These are phyloP conservation scores for Puccinia horiana DNA, from an alignment of 1,284 basidiomycete species.

Conservation along the genomic window DNA sequence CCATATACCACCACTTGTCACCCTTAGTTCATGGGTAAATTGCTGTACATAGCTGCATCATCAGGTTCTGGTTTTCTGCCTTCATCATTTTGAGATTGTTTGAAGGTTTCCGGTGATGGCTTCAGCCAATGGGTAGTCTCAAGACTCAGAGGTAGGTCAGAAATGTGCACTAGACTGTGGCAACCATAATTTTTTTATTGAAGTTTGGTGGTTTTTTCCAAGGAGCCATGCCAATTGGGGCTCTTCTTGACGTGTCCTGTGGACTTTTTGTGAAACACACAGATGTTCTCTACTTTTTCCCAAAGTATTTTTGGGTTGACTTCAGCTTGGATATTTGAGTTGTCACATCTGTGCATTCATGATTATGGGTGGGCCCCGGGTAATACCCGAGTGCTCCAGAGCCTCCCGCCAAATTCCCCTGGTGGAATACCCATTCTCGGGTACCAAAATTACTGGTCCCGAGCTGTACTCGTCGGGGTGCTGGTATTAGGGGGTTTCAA, in stretches of 20 bases:
- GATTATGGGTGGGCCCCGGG: no score
- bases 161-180: not conserved
- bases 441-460: no score
- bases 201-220: not conserved
- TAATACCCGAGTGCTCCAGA: no score
- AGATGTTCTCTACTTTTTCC: not conserved
- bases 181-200: not conserved
- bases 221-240: not conserved
- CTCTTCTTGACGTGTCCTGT: not conserved
- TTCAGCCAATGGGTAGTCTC: not conserved
- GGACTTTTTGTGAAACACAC: not conserved
- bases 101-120: not conserved
- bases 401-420: no score
- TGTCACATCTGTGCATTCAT: no score
- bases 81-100: not conserved
- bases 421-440: no score
- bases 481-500: no score
- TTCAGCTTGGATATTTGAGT: no score
- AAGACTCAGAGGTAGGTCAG: not conserved
- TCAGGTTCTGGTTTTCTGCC: no score
- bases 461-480: no score
- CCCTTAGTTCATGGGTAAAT: constrained; percentile 2
- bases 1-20: constrained; percentile 14
- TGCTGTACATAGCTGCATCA: constrained; percentile 16
- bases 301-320: no score